Evolutionary conservation across 2,329 filamentous ascomycete species (phyloP).

Genomic region (Huntiella decipiens): DNA sequence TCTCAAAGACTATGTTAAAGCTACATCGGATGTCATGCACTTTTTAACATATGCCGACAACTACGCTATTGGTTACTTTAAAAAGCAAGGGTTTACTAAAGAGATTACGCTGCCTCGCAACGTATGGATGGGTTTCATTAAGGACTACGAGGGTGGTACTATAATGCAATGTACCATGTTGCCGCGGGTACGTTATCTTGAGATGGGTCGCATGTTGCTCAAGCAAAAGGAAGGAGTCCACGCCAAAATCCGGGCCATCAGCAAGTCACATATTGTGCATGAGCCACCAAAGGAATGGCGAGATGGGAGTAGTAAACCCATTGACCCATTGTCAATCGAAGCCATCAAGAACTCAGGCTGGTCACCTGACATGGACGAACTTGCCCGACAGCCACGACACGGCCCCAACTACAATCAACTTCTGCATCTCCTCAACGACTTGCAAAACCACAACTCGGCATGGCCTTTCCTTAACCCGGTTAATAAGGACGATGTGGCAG

Average conservation of each 20-base stretch:
- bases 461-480: constrained; percentile 94
- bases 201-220: constrained; percentile 78
- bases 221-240: constrained; percentile 95
- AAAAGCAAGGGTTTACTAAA: constrained; percentile 97
- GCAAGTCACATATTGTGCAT: constrained; percentile 74
- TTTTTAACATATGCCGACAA: constrained; percentile 98
- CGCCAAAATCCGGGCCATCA: constrained; percentile 85
- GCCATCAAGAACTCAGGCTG: constrained; percentile 86
- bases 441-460: constrained; percentile 80
- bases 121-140: constrained; percentile 99
- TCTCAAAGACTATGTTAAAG: constrained; percentile 94
- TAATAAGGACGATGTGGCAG: constrained; percentile 88
- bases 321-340: constrained; percentile 71
- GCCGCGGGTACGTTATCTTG: constrained; percentile 81
- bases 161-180: constrained; percentile 99
- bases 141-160: constrained; percentile 95
- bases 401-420: constrained; percentile 93
- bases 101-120: constrained; percentile 82
- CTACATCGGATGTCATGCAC: constrained; percentile 92
- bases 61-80: constrained; percentile 97
- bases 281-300: constrained; percentile 72
- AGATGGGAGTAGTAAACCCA: constrained; percentile 44
- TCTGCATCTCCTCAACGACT: constrained; percentile 76
- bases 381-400: constrained; percentile 84
- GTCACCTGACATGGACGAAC: constrained; percentile 94